Evolutionary conservation across 108 stramenopile species (phyloP), one percentile per base, ranked within the genome.

Genomic region (Cyclostephanos invisitatus): DNA sequence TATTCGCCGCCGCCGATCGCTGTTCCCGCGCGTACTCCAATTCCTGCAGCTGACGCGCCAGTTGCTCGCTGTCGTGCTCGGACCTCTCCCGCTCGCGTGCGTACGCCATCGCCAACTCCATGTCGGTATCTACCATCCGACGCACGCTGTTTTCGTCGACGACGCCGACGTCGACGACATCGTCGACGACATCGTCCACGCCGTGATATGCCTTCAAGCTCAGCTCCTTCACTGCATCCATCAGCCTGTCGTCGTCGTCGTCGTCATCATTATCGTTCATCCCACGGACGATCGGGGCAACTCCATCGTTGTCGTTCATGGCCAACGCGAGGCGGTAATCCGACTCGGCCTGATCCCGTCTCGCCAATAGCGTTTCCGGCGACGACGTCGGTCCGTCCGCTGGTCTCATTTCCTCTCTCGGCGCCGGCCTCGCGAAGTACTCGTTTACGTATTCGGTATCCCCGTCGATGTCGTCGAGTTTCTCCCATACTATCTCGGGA

Each of bases 401-500:
- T 6, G 70, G 54, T 9, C 28, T 37, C 27, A 84, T 50, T 46
- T 83, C 67, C 9, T 48, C 35, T 29, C 72, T 54, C 20, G 75
- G 72, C 20, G 53, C 68, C 0, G 85, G 74, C 22, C 51, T 70
- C 37, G 47, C 61, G 64, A 95, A 95, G 18, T 56, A 50, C 37
- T 63, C 83, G 64, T 82, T 72, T 28, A 84, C 80, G 64, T 88
- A 88, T 17, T 92, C 92, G 8, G 93, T 96, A 65, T 94, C 90
- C 0, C 96, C 96, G 71, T 93, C 87, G 51, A 97, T 91, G 12
- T 76, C 84, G 81, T 95, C 94, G 11, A 97, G 62, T 58, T 84
- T 84, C 83, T 98, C 97, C 96, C 96, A 98, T 0, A 96, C 84
- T 27, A 98, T 84, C 29, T 75, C 82, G 6, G 83, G 77, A n/a